Evolutionary conservation across 148 eudicot genomes (phyloP).

Genomic region (Vaccinium macrocarpon): DNA sequence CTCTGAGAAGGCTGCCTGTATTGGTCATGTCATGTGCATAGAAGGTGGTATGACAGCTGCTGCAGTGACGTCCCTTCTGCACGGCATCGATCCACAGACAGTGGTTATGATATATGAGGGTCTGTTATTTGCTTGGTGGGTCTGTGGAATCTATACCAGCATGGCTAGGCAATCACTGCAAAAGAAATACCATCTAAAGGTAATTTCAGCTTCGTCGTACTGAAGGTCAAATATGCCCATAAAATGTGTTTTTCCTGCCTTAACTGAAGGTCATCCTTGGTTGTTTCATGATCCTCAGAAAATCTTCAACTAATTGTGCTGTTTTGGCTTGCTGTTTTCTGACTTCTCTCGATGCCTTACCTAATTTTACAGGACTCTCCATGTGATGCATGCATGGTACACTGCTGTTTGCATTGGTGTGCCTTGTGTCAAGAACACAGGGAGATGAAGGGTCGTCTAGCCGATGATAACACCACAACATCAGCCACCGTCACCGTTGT

Average conservation of each 20-base stretch:
- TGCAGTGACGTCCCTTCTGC: slow-evolving; percentile 34
- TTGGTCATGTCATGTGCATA: slow-evolving; percentile 59
- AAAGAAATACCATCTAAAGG: slow-evolving; percentile 73
- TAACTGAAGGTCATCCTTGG: not conserved
- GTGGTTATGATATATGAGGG: slow-evolving; percentile 65
- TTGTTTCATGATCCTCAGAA: not conserved
- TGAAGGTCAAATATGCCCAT: not conserved
- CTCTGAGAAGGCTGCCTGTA: slow-evolving; percentile 50
- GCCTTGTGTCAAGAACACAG: slow-evolving; percentile 84
- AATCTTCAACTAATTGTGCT: not conserved
- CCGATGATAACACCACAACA: slow-evolving; percentile 33
- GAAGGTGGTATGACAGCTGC: slow-evolving; percentile 78
- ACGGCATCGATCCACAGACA: slow-evolving; percentile 66
- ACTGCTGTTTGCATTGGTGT: slow-evolving; percentile 83
- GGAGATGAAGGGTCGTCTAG: slow-evolving; percentile 55
- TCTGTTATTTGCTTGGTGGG: slow-evolving; percentile 79
- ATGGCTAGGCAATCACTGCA: slow-evolving; percentile 65
- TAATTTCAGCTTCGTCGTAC: slow-evolving; percentile 8
- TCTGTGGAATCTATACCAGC: slow-evolving; percentile 78
- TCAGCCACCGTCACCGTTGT: slow-evolving; percentile 32
- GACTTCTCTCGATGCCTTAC: not conserved
- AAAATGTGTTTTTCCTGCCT: not conserved
- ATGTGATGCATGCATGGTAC: slow-evolving; percentile 77
- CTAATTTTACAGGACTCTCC: slow-evolving; percentile 53
- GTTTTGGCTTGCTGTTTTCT: not conserved